Conservation (phyloP, 768 basidiomycete genomes). For the Rhodosporidiobolus sp. region DNA sequence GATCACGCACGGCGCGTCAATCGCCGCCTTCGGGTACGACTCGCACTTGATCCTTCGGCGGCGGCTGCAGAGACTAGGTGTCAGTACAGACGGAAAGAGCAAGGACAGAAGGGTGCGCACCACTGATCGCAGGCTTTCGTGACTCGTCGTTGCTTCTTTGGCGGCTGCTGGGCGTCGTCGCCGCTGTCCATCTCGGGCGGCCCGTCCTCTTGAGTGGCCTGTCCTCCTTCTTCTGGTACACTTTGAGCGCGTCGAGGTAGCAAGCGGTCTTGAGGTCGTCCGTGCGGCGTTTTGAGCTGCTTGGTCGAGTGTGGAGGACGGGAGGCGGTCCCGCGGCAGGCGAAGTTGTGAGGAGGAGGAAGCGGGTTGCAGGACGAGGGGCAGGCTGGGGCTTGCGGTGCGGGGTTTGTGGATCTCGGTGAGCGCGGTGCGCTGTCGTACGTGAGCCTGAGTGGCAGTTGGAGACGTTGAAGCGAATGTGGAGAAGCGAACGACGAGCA, state of each 20-base stretch:
- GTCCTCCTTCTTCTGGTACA: no score
- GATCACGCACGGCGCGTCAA: conserved; percentile 33
- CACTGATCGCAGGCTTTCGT: conserved; percentile 35
- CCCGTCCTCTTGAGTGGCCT: not conserved
- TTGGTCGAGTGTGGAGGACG: not conserved
- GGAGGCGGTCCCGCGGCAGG: no score
- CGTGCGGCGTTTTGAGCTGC: no score
- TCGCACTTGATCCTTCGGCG: conserved; percentile 29
- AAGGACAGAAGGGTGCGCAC: not conserved
- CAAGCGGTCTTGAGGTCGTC: not conserved
- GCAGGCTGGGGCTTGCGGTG: no score
- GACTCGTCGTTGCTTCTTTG: conserved; percentile 28
- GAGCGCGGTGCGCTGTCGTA: no score
- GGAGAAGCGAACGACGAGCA: no score
- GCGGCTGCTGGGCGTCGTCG: conserved; percentile 2
- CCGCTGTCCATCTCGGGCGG: not conserved
- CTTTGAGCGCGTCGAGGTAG: not conserved
- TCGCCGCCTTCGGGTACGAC: not conserved
- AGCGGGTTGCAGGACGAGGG: no score
- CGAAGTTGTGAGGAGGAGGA: no score
- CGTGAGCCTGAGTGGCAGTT: not conserved
- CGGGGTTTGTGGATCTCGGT: no score
- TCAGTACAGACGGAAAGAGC: not conserved
- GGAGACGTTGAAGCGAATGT: not conserved
- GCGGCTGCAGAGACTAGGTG: not conserved